Evolutionary conservation across 2,329 filamentous ascomycete species (phyloP), one percentile per base, ranked within the genome.

Genomic region (Penicillium sclerotigenum): DNA sequence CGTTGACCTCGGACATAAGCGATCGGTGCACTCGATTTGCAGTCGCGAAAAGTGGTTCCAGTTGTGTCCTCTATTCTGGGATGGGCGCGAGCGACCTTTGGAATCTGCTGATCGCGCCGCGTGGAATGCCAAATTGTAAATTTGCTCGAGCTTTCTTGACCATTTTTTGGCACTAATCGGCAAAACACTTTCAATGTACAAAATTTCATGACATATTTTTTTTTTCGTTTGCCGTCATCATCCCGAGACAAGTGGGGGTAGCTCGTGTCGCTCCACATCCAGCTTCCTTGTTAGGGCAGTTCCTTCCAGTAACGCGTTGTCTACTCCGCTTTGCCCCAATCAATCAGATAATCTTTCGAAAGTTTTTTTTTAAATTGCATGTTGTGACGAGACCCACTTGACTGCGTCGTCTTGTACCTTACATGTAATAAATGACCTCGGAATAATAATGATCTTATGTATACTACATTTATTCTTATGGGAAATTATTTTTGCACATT

Each of bases 1-100:
- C 58, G 83, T 90, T 59, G 88, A 90, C 63, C 73, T 90, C 59
- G 86, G 86, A 5, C 84, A 89, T 64, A 90, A 90, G 77, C 81
- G 88, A 28, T 87, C 86, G 5, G 63, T 65, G 16, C 63, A 65
- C 46, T 64, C 62, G 0, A 59, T 62, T 47, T 57, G 50, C 40
- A 65, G 62, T 45, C 60, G 63, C 24, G 63, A 65, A 38, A 65
- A 65, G 34, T 65, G 63, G 63, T 65, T 65, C 56, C 63, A 78
- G 62, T 66, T 80, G 13, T 79, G 75, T 59, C 78, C 78, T 7
- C 48, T 81, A 24, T 79, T 76, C 60, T 81, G 78, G 77, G 79
- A 81, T 60, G 79, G 78, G 7, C 61, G 75, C 8, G 72, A 76
- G 57, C 64, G 71, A 49, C 76, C 76, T 16, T 56, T 79, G 47